These are phyloP conservation scores for Aspergillus felis DNA, from an alignment of 2,329 filamentous ascomycete species.

Conservation along the genomic window DNA sequence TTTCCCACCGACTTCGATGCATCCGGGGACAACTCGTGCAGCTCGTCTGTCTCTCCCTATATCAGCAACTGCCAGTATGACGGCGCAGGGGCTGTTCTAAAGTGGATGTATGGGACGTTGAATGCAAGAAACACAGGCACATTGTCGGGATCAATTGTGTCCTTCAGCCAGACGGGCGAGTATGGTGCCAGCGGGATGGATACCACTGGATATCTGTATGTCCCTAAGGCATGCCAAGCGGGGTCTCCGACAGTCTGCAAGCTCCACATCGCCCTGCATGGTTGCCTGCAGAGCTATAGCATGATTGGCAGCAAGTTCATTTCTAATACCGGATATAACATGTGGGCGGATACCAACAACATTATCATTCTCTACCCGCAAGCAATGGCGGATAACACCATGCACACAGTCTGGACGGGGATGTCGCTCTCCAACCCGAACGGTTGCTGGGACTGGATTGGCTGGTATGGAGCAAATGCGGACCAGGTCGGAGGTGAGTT, in stretches of 20 bases:
- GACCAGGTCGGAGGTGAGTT: conserved; percentile 9
- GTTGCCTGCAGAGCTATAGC: conserved; percentile 11
- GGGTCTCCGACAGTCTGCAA: conserved; percentile 6
- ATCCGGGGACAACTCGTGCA: conserved; percentile 12
- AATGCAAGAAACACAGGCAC: conserved; percentile 9
- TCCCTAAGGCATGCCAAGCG: conserved; percentile 9
- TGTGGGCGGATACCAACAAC: conserved; percentile 15
- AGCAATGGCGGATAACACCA: conserved; percentile 7
- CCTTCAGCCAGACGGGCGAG: conserved; percentile 11
- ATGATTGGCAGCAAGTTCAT: conserved; percentile 11
- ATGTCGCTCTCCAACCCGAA: conserved; percentile 9
- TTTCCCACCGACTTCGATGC: conserved; percentile 16
- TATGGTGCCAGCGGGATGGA: conserved; percentile 16
- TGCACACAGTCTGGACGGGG: conserved; percentile 11
- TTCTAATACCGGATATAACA: conserved; percentile 14
- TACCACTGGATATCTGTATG: conserved; percentile 14
- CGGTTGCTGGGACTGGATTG: conserved; percentile 17
- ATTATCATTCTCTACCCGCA: conserved; percentile 14
- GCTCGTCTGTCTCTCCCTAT: conserved; percentile 7
- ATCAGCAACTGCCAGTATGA: conserved; percentile 18
- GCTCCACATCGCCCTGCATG: conserved; percentile 16
- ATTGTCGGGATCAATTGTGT: conserved; percentile 6
- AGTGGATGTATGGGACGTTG: conserved; percentile 14
- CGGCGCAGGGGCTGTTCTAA: conserved; percentile 13
- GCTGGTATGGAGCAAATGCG: conserved; percentile 13